phyloP scores from a whole-genome alignment of 2,329 filamentous ascomycete genomes.

The Fusarium oligoseptatum region DNA sequence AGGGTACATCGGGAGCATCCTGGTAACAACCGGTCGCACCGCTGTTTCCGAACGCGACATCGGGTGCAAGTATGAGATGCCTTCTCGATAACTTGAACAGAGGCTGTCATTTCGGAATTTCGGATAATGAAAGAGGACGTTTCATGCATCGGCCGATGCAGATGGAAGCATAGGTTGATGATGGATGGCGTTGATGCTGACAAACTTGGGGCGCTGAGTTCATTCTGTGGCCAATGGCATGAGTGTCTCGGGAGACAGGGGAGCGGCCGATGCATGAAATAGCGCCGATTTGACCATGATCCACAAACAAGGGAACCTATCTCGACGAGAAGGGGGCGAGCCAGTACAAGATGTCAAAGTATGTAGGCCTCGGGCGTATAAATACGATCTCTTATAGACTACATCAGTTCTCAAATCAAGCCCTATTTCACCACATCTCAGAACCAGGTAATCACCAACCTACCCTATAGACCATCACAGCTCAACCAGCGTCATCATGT shows the following conservation, averaged over 20 bases:
- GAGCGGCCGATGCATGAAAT: constrained; percentile 5
- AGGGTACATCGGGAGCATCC: background rate
- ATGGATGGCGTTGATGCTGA: background rate
- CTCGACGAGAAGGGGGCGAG: background rate
- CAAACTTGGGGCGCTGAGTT: background rate
- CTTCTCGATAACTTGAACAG: background rate
- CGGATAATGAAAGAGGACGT: background rate
- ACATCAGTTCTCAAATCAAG: too few relatives aligned
- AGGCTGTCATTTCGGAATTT: background rate
- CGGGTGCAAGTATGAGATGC: background rate
- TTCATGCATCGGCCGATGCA: constrained; percentile 4
- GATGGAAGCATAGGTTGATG: background rate
- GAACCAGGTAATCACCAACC: background rate
- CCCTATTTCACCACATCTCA: background rate
- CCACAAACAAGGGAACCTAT: background rate
- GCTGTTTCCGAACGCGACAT: constrained; percentile 10
- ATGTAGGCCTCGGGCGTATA: background rate
- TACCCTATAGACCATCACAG: background rate
- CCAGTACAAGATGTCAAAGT: background rate
- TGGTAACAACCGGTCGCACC: constrained; percentile 1
- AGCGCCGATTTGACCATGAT: background rate
- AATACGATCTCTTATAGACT: background rate
- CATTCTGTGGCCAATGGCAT: background rate
- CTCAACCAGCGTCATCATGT: background rate
- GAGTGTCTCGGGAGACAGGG: background rate